Percentiles rank a stretch among this genome's conserved stretches.
phyloP scores from a whole-genome alignment of 345 rosid genomes.

The Garcia nutans region DNA sequence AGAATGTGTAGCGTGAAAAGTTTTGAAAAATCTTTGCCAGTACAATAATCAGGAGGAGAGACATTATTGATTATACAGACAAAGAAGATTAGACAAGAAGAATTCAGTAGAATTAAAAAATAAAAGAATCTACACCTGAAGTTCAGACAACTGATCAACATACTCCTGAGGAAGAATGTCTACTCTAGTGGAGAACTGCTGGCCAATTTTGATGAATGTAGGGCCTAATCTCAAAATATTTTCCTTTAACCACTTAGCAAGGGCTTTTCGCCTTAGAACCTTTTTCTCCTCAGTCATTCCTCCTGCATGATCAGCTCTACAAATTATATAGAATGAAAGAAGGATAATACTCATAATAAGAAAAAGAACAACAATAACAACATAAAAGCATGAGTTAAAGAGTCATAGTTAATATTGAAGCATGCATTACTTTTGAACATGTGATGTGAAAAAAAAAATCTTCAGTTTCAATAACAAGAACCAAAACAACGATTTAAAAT shows the following conservation, averaged over 20 bases:
- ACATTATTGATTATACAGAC: neutral
- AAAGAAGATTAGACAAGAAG: neutral
- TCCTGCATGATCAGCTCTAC: conserved; percentile 44
- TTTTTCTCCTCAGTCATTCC: conserved; percentile 90
- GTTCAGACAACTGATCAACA: conserved; percentile 94
- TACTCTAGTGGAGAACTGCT: conserved; percentile 95
- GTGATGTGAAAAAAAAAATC: neutral
- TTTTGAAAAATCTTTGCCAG: neutral
- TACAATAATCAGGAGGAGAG: too few species aligned
- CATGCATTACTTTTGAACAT: too few species aligned
- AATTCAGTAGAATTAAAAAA: neutral
- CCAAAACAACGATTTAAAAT: neutral
- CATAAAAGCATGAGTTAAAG: too few species aligned
- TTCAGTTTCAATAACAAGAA: neutral
- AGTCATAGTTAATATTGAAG: too few species aligned
- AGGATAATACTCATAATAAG: too few species aligned
- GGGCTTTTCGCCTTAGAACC: conserved; percentile 56
- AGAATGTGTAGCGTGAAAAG: neutral
- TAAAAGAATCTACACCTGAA: conserved; percentile 60
- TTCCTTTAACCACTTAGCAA: conserved; percentile 96
- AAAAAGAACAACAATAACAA: neutral
- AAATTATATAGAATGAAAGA: conserved; percentile 8
- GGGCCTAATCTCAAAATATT: conserved; percentile 90
- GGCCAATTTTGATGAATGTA: conserved; percentile 96
- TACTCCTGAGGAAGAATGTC: conserved; percentile 98